Evolutionary conservation across 352 stramenopile genomes (phyloP).

Genomic region (Phytopythium aichiense): DNA sequence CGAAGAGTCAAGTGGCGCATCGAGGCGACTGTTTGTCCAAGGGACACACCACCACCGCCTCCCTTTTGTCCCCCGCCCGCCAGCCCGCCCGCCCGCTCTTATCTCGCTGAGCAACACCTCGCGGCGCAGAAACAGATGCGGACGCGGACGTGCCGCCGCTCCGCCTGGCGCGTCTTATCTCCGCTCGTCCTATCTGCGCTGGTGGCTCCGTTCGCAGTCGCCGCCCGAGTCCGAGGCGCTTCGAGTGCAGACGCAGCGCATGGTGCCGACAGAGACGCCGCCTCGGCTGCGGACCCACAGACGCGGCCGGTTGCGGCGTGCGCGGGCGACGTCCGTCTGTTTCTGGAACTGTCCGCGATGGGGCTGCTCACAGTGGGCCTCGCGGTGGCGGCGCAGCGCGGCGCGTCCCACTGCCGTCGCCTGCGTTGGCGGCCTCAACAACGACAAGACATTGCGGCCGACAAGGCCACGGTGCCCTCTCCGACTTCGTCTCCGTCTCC

Average conservation of each 20-base stretch:
- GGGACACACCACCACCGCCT: neutral
- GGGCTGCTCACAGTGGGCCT: slow-evolving; percentile 4
- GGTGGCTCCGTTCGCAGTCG: neutral
- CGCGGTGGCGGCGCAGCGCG: neutral
- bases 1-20: neutral
- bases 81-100: neutral
- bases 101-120: slow-evolving; percentile 4
- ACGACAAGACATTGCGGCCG: neutral
- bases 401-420: slow-evolving; percentile 5
- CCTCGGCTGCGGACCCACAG: slow-evolving; percentile 3
- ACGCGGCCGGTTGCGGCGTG: slow-evolving; percentile 13
- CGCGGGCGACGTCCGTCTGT: slow-evolving; percentile 6
- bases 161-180: slow-evolving; percentile 3
- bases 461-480: neutral
- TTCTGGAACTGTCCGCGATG: slow-evolving; percentile 7
- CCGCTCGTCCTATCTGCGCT: neutral
- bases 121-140: neutral
- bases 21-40: neutral
- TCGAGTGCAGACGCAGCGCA: too few relatives aligned
- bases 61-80: neutral
- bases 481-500: neutral
- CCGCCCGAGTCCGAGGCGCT: too few relatives aligned
- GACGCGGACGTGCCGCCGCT: slow-evolving; percentile 1
- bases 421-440: neutral
- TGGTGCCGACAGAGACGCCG: neutral